A percentile compares a stretch with the other conserved stretches of the same genome.
phyloP scores from a whole-genome alignment of 2,329 filamentous ascomycete genomes.

The Malbranchea cinnamomea region DNA sequence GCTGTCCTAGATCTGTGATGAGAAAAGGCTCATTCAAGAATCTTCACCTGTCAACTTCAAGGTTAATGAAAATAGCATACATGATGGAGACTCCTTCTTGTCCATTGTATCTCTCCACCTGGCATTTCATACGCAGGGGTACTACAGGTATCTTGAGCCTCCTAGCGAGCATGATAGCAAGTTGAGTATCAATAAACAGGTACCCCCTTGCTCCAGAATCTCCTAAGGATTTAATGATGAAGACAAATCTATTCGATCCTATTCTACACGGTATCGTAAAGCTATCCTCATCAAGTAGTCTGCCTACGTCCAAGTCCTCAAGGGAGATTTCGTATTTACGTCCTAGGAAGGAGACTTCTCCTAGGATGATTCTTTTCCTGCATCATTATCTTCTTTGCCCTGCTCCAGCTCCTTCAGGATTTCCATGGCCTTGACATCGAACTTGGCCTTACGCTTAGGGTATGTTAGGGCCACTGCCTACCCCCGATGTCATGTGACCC shows the following conservation, averaged over 20 bases:
- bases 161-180: no score
- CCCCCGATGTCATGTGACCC: no score
- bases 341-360: not conserved
- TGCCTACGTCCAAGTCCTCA: not conserved
- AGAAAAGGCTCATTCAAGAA: no score
- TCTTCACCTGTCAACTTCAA: no score
- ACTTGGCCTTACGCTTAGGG: not conserved
- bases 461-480: no score
- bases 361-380: not conserved
- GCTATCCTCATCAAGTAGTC: not conserved
- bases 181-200: no score
- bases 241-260: not conserved
- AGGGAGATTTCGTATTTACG: not conserved
- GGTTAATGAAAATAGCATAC: no score
- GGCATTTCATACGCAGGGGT: no score
- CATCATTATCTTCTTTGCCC: not conserved
- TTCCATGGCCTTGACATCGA: not conserved
- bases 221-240: not conserved
- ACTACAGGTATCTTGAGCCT: no score
- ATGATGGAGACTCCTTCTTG: no score
- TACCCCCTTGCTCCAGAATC: constrained; percentile 1
- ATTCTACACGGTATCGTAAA: not conserved
- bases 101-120: no score
- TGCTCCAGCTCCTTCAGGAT: not conserved
- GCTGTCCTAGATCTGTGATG: no score